A percentile compares a stretch with the other conserved stretches of the same genome.
Conservation (phyloP, 2,329 filamentous ascomycete species). For the Dactylellina cionopaga region DNA sequence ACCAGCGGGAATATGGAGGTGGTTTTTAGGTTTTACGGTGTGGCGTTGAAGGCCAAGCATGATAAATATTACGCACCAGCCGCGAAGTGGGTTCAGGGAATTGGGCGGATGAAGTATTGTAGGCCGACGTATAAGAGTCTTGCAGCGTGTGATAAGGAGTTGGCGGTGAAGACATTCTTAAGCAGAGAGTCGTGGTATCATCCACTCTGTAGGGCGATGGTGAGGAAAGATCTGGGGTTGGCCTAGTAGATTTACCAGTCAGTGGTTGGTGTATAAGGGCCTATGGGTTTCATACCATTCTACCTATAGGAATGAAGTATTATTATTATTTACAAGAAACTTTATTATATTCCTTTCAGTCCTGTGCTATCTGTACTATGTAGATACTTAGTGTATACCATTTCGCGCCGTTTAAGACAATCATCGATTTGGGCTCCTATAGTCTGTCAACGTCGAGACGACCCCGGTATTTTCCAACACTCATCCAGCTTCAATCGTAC, state of each 20-base stretch:
- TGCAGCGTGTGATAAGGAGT: conserved; percentile 75
- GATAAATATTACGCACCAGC: conserved; percentile 74
- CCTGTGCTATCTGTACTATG: too few species aligned
- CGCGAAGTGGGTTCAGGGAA: conserved; percentile 77
- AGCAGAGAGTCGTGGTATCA: conserved; percentile 94
- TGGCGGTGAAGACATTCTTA: conserved; percentile 84
- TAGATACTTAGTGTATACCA: too few species aligned
- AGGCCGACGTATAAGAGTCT: conserved; percentile 82
- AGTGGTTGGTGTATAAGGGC: too few species aligned
- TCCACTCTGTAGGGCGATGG: conserved; percentile 86
- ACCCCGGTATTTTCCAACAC: too few species aligned
- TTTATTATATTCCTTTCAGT: too few species aligned
- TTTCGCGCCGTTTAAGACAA: too few species aligned
- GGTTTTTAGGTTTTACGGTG: conserved; percentile 78
- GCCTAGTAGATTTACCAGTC: conserved; percentile 32
- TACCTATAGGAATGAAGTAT: too few species aligned
- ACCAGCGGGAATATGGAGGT: conserved; percentile 88
- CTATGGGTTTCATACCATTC: too few species aligned
- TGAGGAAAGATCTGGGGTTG: conserved; percentile 80
- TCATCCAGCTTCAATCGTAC: too few species aligned
- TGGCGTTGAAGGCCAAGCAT: conserved; percentile 80
- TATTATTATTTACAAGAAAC: too few species aligned
- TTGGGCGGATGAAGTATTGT: conserved; percentile 98
- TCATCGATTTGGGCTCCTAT: too few species aligned
- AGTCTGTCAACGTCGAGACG: too few species aligned